Conservation (phyloP, 306 rosid species). For the Cyamopsis tetragonoloba region DNA sequence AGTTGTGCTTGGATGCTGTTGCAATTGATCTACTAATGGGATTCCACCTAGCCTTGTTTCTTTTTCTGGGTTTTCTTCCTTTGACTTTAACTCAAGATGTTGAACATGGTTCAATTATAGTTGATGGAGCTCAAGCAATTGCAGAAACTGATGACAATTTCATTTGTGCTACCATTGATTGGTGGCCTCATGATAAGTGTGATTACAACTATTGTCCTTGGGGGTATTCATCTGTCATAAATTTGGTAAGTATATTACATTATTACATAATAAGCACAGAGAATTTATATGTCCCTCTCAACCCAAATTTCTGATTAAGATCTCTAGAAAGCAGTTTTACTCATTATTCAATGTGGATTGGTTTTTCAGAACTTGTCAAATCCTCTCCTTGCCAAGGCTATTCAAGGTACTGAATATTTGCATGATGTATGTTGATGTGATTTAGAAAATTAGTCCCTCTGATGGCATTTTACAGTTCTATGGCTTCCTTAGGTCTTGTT, state of each 20-base stretch:
- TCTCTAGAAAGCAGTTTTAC: constrained; percentile 8
- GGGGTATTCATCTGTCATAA: constrained; percentile 64
- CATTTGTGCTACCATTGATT: constrained; percentile 95
- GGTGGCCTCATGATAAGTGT: constrained; percentile 96
- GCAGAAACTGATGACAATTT: constrained; percentile 68
- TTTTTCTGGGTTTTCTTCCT: constrained; percentile 48
- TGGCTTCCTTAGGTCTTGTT: no score
- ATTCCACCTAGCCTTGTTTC: constrained; percentile 41
- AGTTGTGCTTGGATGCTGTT: constrained; percentile 29
- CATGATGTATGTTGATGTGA: not conserved
- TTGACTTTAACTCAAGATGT: constrained; percentile 45
- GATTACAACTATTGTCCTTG: constrained; percentile 84
- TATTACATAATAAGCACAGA: not conserved
- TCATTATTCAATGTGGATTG: constrained; percentile 30
- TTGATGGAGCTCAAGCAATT: constrained; percentile 51
- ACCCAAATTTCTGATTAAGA: not conserved
- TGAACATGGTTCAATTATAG: constrained; percentile 38
- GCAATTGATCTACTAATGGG: constrained; percentile 47
- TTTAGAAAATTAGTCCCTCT: not conserved
- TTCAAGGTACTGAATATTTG: constrained; percentile 59
- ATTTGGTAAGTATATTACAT: constrained; percentile 52
- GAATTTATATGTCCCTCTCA: not conserved
- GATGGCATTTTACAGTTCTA: not conserved
- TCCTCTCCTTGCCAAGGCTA: constrained; percentile 73
- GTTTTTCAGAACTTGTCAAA: constrained; percentile 78